A percentile compares a stretch with the other conserved stretches of the same genome.
Conservation (phyloP, 1,284 basidiomycete species). For the Laetiporus sulphureus region DNA sequence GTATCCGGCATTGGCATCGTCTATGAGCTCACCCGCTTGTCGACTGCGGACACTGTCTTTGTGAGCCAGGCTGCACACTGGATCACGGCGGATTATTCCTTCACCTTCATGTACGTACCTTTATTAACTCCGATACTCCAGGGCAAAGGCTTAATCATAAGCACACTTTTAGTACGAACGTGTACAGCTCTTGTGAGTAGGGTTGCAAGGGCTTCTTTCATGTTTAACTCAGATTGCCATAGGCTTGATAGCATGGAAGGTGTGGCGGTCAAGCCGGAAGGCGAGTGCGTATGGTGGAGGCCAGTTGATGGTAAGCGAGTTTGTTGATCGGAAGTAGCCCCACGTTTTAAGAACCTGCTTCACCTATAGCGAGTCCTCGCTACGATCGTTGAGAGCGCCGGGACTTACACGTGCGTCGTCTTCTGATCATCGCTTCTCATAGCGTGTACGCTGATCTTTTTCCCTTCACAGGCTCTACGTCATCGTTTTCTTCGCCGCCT, state of each 20-base stretch:
- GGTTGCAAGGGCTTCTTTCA: not conserved
- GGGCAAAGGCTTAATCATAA: not conserved
- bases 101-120: constrained; percentile 1
- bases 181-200: constrained; percentile 3
- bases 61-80: not conserved
- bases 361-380: constrained; percentile 3
- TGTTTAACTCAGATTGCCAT: too few species aligned
- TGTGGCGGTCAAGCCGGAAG: not conserved
- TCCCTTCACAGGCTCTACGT: not conserved
- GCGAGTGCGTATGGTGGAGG: not conserved
- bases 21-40: not conserved
- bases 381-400: constrained; percentile 3
- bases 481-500: constrained; percentile 3
- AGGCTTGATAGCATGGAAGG: constrained; percentile 1
- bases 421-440: not conserved
- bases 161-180: constrained; percentile 3
- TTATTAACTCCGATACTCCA: not conserved
- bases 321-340: not conserved
- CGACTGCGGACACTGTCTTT: not conserved
- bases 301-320: not conserved
- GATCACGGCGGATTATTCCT: constrained; percentile 2
- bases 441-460: not conserved
- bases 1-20: constrained; percentile 1
- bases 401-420: not conserved
- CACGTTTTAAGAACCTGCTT: not conserved